phyloP scores from a whole-genome alignment of 805 yeast genomes.

The Myxozyma sirexii region DNA sequence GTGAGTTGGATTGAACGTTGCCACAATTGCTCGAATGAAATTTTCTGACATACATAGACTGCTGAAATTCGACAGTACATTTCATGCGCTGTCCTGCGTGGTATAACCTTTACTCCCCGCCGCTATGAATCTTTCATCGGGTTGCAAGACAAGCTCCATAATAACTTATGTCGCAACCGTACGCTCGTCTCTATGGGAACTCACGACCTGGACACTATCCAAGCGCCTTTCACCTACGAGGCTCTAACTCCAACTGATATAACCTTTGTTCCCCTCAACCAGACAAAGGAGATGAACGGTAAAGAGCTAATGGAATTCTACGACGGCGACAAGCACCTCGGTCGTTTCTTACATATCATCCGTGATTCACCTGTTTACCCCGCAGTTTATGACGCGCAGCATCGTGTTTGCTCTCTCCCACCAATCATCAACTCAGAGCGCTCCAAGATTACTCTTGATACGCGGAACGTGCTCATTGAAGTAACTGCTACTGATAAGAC shows the following conservation, averaged over 20 bases:
- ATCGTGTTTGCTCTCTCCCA: constrained; percentile 86
- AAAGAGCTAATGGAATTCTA: constrained; percentile 82
- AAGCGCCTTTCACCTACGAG: constrained; percentile 84
- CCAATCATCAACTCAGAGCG: constrained; percentile 94
- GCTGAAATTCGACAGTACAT: constrained; percentile 84
- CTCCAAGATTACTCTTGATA: constrained; percentile 82
- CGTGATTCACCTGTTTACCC: constrained; percentile 89
- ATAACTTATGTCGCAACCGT: constrained; percentile 95
- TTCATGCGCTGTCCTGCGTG: constrained; percentile 90
- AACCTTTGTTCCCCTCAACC: constrained; percentile 50
- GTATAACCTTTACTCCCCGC: constrained; percentile 77
- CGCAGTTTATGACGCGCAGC: constrained; percentile 75
- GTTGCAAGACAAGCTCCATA: constrained; percentile 92
- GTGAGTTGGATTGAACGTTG: neutral
- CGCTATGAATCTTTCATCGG: constrained; percentile 93
- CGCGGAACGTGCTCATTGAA: constrained; percentile 88
- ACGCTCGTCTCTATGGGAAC: constrained; percentile 98
- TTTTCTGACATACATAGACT: constrained; percentile 43
- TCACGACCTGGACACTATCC: constrained; percentile 82
- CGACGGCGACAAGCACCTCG: constrained; percentile 85
- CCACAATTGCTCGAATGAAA: neutral
- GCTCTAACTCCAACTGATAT: constrained; percentile 80
- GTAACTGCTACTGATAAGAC: constrained; percentile 94
- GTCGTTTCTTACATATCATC: constrained; percentile 85
- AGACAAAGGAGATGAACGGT: constrained; percentile 62